Evolutionary conservation across 257 asterid genomes (phyloP).

Genomic region (Anisodus acutangulus): DNA sequence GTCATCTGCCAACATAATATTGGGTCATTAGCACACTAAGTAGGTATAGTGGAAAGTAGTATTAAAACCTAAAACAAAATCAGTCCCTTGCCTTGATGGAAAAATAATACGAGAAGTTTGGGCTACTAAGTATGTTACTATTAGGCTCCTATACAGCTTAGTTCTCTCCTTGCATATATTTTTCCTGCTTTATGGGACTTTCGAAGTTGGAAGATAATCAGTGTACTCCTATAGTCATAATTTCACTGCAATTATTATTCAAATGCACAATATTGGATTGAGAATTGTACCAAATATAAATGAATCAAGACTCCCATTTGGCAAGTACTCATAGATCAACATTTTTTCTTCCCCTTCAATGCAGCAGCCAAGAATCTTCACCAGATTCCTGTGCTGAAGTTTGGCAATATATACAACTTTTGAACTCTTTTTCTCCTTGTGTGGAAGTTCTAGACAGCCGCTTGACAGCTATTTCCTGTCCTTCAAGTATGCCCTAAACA

Average conservation of each 20-base stretch:
- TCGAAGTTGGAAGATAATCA: not conserved
- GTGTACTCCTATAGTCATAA: not conserved
- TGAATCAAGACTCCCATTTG: constrained; percentile 58
- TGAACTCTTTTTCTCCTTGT: constrained; percentile 64
- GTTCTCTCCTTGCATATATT: not conserved
- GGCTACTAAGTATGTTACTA: not conserved
- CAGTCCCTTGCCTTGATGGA: not conserved
- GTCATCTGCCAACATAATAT: constrained; percentile 37
- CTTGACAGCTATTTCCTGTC: constrained; percentile 62
- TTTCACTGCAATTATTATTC: not conserved
- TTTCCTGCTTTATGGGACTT: not conserved
- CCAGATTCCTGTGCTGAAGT: constrained; percentile 66
- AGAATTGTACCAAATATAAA: constrained; percentile 50
- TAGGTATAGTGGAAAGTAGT: not conserved
- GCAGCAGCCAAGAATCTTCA: constrained; percentile 62
- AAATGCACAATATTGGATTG: not conserved
- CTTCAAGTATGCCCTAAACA: constrained; percentile 51
- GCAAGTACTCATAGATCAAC: constrained; percentile 61
- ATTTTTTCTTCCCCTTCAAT: constrained; percentile 49
- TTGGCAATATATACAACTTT: constrained; percentile 47
- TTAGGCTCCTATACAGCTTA: not conserved
- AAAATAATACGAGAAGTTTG: not conserved
- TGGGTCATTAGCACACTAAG: not conserved
- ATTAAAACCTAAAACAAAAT: not conserved
- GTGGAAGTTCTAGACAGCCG: constrained; percentile 49